Evolutionary conservation across 306 rosid genomes (phyloP).

Genomic region (Potentilla sterilis): DNA sequence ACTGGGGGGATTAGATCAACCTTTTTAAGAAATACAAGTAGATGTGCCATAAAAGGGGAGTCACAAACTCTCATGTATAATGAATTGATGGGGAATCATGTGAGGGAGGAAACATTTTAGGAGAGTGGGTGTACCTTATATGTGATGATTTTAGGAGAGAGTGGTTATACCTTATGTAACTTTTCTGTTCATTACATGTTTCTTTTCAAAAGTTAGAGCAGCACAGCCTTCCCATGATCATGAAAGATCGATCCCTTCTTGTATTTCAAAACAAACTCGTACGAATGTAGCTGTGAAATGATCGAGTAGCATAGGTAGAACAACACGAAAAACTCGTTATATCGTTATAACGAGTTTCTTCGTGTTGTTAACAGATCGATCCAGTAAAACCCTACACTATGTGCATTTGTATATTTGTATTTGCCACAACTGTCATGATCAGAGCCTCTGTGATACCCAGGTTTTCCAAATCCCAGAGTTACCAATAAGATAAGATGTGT

Average conservation of each 20-base stretch:
- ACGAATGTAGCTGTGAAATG: no score
- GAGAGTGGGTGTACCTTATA: background rate
- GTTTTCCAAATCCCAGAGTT: constrained; percentile 24
- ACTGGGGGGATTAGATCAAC: background rate
- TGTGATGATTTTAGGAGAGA: background rate
- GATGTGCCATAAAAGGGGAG: background rate
- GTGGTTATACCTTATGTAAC: background rate
- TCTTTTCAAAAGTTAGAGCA: background rate
- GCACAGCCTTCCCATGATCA: background rate
- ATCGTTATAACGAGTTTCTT: background rate
- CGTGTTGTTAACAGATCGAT: background rate
- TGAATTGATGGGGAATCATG: constrained; percentile 3
- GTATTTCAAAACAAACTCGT: no score
- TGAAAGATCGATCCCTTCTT: background rate
- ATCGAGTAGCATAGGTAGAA: background rate
- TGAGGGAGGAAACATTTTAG: background rate
- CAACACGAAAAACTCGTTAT: background rate
- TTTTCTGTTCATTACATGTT: background rate
- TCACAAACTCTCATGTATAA: background rate
- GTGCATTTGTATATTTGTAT: background rate
- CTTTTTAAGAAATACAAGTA: background rate
- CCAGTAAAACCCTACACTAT: background rate
- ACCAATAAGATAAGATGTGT: background rate
- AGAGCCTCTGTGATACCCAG: background rate
- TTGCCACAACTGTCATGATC: background rate